Evolutionary conservation across 2,329 filamentous ascomycete genomes (phyloP), one percentile per base, ranked within the genome.

Genomic region (Paraconiothyrium brasiliense): DNA sequence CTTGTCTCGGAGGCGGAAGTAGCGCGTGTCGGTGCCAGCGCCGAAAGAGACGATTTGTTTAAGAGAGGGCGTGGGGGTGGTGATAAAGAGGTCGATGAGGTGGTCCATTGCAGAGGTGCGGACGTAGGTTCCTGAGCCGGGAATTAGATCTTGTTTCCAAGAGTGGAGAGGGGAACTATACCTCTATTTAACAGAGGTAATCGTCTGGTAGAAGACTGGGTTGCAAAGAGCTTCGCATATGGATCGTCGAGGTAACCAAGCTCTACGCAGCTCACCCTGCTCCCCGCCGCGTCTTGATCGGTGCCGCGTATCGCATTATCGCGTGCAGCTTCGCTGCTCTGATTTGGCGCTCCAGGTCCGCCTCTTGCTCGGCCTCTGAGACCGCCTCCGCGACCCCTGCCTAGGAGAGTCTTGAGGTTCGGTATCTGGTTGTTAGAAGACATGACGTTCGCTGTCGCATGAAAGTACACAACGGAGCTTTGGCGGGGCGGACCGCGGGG

Each of bases 121-220:
- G 24, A 94, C 90, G 73, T 97, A 98, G n/a, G 94, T 98, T 56
- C 93, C 93, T 94, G 67, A 58, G 7, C 30, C 8, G 54, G 7
- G 44, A 27, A n/a, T 65, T 39, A 65, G 51, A 22, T 37, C 13
- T 46, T 16, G 32, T 5, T 27, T 34, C 46, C 20, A 46, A 35
- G 54, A 37, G 47, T n/a, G 24, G 10, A 16, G 48, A 20, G 30
- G 54, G 14, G 3, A 1, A 35, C 0, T 34, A 30, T 78, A 93
- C 94, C 94, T 87, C 94, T 85, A 75, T 99, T 98, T 73, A 99
- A 97, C 64, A 99, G 92, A 55, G 95, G 95, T 65, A 96, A 85
- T 60, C 94, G 85, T 66, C 91, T 86, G 13, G 87, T 82, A 1
- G 83, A 72, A 16, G 84, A 80, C 62, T 82, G 84, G 49, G 79